phyloP scores from a whole-genome alignment of 1,284 basidiomycete species.

The Cutaneotrichosporon sp. region DNA sequence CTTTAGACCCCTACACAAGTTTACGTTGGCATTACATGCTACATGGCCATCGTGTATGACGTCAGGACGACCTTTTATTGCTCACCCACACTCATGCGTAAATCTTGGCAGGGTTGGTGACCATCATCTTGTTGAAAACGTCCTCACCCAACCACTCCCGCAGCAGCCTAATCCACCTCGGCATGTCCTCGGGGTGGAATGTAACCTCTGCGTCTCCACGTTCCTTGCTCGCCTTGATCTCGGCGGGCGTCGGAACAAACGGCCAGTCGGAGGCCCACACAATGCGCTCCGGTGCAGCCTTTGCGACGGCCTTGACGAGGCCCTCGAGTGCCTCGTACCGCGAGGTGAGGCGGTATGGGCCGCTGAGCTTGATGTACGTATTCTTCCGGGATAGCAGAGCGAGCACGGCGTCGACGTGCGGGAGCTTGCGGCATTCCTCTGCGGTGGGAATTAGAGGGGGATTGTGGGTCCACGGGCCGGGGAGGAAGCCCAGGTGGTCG shows the following conservation, averaged over 20 bases:
- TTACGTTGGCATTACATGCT: conserved; percentile 1
- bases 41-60: not conserved
- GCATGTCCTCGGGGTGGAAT: conserved; percentile 14
- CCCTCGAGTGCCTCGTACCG: conserved; percentile 13
- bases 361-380: conserved; percentile 15
- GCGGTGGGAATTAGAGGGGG: not conserved
- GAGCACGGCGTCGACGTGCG: conserved; percentile 11
- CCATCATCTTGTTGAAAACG: conserved; percentile 12
- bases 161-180: conserved; percentile 8
- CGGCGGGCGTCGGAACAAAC: conserved; percentile 7
- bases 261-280: conserved; percentile 22
- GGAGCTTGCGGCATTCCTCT: not conserved
- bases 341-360: conserved; percentile 17
- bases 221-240: conserved; percentile 3
- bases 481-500: conserved; percentile 20
- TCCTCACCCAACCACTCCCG: conserved; percentile 17
- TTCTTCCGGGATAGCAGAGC: conserved; percentile 5
- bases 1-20: conserved; percentile 56
- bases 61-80: not conserved
- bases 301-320: conserved; percentile 9
- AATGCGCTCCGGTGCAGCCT: conserved; percentile 1
- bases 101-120: conserved; percentile 11
- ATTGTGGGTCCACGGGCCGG: conserved; percentile 11
- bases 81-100: conserved; percentile 7
- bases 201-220: not conserved